Base-by-base conservation (phyloP, 305 asterid species). In the Vinca major region DNA sequence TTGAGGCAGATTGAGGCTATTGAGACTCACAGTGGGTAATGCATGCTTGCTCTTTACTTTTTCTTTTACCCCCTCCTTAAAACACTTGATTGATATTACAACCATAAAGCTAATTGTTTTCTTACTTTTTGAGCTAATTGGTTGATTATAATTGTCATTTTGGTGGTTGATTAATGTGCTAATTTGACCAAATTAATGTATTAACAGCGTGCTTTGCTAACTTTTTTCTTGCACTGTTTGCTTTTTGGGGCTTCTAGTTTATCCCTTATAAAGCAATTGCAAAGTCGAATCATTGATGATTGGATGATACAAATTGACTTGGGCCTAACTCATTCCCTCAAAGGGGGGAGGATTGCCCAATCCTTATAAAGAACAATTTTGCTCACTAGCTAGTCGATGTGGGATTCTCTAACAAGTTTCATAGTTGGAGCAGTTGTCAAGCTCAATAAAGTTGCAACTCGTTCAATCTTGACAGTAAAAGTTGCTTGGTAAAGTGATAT, bases 11-110 rank as follows among this genome's bases (percentile, higher is more conserved):
- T 88, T 69, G 97, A 90, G 86, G 98, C 98, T 50, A 92, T 92
- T 75, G 98, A 92, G 81, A 90, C 97, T 81, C 98, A 92, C 85
- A 83, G 95, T 80, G 98, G 98, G 98, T 92, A 88, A 82, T 82
- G 88, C 86, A 77, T 83, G 82, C 95, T 83, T 87, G 93, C 86
- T 81, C 47, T 33, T 55, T 56, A 26, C 33, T 26, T 13, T 20
- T 26, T 26, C 33, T 44, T 55, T 57, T 33, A 19, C 56, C 10
- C 45, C 12, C 16, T 21, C 20, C 45, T 45, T 26, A 26, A 36
- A 60, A 37, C 9, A 12, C 57, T 19, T 43, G 41, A 65, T 51
- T 47, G 48, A 45, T 64, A 55, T 26, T n/a, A 26, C 33, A 26
- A 26, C 33, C 33, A 26, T 26, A 26, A 26, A 26, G 33, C 33